Conservation (phyloP, 2,329 filamentous ascomycete species). For the Pseudonectria foliicola region DNA sequence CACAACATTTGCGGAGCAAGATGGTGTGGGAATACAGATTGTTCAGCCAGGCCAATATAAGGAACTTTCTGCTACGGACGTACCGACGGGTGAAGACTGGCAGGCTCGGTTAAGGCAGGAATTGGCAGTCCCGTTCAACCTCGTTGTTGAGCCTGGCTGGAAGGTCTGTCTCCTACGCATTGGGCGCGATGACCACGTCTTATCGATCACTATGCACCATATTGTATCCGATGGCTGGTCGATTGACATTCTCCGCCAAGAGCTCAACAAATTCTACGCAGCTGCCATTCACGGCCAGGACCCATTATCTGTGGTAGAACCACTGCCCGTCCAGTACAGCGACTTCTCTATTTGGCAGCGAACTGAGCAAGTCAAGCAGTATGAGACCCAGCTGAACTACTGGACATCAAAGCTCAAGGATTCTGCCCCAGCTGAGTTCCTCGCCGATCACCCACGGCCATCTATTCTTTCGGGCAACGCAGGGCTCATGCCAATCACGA, state of each 20-base stretch:
- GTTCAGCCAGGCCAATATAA: too few species aligned
- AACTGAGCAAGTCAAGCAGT: slow-evolving; percentile 6
- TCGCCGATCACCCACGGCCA: slow-evolving; percentile 11
- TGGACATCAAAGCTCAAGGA: slow-evolving; percentile 14
- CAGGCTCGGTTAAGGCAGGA: slow-evolving; percentile 2
- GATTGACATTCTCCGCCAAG: slow-evolving; percentile 13
- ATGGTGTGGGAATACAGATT: too few species aligned
- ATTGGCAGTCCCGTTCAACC: slow-evolving; percentile 16
- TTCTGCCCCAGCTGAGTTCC: slow-evolving; percentile 10
- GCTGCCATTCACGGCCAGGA: slow-evolving; percentile 2
- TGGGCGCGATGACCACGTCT: slow-evolving; percentile 9
- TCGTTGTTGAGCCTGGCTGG: slow-evolving; percentile 15
- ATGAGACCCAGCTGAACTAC: slow-evolving; percentile 17
- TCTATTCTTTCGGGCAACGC: slow-evolving; percentile 9
- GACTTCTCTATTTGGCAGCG: slow-evolving; percentile 20
- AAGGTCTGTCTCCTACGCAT: slow-evolving; percentile 10
- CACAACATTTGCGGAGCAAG: too few species aligned
- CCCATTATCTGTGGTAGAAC: not conserved
- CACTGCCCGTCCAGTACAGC: slow-evolving; percentile 19
- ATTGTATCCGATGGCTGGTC: slow-evolving; percentile 25
- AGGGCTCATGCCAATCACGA: slow-evolving; percentile 1
- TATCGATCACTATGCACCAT: slow-evolving; percentile 23
- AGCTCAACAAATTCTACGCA: slow-evolving; percentile 14
- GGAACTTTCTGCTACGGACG: too few species aligned
- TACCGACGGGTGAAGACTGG: too few species aligned